Conservation (phyloP, 2,329 filamentous ascomycete species). For the Fusarium caatingaense region DNA sequence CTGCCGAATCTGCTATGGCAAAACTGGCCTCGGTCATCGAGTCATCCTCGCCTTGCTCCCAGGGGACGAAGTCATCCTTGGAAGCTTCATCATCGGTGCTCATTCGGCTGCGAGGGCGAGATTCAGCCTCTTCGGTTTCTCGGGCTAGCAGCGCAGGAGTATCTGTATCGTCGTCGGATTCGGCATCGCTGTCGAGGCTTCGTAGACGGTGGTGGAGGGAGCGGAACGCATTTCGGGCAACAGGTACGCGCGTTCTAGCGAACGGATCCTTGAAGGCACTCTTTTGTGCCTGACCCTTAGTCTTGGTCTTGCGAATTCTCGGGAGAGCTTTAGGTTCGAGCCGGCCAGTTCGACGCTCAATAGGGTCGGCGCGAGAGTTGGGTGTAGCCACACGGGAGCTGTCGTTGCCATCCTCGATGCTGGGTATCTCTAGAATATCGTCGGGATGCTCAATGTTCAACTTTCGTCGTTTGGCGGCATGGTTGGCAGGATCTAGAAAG, state of each 20-base stretch:
- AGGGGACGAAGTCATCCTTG: constrained; percentile 61
- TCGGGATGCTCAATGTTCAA: constrained; percentile 80
- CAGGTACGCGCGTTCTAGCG: constrained; percentile 70
- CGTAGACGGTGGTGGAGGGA: constrained; percentile 81
- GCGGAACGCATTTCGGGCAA: constrained; percentile 72
- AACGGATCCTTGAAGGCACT: constrained; percentile 76
- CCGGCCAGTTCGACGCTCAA: constrained; percentile 69
- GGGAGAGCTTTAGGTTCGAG: constrained; percentile 72
- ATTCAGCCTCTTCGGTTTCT: constrained; percentile 89
- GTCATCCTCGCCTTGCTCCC: constrained; percentile 68
- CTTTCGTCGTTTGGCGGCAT: constrained; percentile 81
- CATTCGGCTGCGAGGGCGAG: constrained; percentile 80
- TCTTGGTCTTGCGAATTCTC: constrained; percentile 78
- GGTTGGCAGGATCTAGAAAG: constrained; percentile 84
- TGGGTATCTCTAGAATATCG: constrained; percentile 63
- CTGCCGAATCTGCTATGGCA: constrained; percentile 67
- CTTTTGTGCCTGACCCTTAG: constrained; percentile 62
- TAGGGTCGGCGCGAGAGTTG: constrained; percentile 69
- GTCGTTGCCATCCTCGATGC: constrained; percentile 70
- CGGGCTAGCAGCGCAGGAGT: constrained; percentile 68
- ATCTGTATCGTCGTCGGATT: constrained; percentile 85
- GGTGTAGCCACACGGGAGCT: constrained; percentile 73
- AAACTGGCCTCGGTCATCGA: constrained; percentile 80
- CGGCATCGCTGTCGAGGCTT: constrained; percentile 75
- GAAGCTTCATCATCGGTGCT: constrained; percentile 68